Percentiles rank a stretch among this genome's conserved stretches.
Conservation (phyloP, 2,329 filamentous ascomycete species). For the Onygenales sp. region DNA sequence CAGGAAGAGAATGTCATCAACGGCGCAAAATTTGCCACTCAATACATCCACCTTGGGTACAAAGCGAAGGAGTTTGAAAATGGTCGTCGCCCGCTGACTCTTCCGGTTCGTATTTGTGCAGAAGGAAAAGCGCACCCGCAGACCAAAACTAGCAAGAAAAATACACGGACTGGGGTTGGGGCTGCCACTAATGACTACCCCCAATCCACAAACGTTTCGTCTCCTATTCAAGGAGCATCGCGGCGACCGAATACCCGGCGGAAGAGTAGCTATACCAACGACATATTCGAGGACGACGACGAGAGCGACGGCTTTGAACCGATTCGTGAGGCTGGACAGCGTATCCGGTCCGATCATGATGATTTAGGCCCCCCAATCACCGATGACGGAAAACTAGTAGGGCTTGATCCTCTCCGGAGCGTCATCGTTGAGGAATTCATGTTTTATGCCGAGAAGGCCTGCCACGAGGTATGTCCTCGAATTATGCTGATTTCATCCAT, state of each 20-base stretch:
- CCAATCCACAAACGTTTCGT: constrained; percentile 58
- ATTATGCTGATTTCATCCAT: neutral
- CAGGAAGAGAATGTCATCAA: constrained; percentile 60
- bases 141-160: constrained; percentile 12
- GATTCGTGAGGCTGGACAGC: constrained; percentile 26
- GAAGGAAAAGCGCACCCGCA: constrained; percentile 22
- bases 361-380: constrained; percentile 39
- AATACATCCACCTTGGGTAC: constrained; percentile 49
- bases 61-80: constrained; percentile 38
- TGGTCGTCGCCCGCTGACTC: constrained; percentile 37
- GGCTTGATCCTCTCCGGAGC: constrained; percentile 34
- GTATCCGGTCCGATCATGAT: constrained; percentile 16
- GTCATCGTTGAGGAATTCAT: constrained; percentile 41
- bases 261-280: constrained; percentile 14
- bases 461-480: constrained; percentile 27
- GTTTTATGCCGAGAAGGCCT: constrained; percentile 32
- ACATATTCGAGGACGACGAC: constrained; percentile 22
- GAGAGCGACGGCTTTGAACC: constrained; percentile 37
- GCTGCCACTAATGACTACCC: constrained; percentile 40
- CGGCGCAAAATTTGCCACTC: constrained; percentile 56
- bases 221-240: constrained; percentile 45
- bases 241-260: constrained; percentile 23
- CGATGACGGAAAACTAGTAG: constrained; percentile 30
- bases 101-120: constrained; percentile 46
- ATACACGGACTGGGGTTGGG: constrained; percentile 21